These are phyloP conservation scores for Paecilomyces dactylethromorphus DNA, from an alignment of 2,329 filamentous ascomycete genomes.

Conservation along the genomic window DNA sequence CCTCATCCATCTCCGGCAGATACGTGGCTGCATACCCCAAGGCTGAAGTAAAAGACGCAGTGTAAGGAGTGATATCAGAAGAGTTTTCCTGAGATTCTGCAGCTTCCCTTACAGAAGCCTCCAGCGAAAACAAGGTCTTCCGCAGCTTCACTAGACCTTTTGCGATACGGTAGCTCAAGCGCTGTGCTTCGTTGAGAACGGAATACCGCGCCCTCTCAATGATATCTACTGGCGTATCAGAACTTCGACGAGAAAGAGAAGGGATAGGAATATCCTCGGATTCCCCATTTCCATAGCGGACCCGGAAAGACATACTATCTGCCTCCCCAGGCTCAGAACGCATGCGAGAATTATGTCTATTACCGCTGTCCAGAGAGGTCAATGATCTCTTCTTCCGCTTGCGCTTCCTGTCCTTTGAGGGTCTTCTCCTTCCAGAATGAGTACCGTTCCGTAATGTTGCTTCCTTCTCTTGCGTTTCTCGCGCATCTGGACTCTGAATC, in stretches of 20 bases:
- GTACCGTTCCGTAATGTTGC: conserved; percentile 18
- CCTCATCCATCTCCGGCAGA: conserved; percentile 51
- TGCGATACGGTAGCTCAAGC: conserved; percentile 49
- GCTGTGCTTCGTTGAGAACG: conserved; percentile 47
- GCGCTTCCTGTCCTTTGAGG: conserved; percentile 45
- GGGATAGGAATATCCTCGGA: conserved; percentile 52
- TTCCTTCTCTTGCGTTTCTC: conserved; percentile 30
- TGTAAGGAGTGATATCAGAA: conserved; percentile 24
- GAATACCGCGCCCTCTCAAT: conserved; percentile 37
- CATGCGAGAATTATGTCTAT: conserved; percentile 42
- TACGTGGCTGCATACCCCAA: conserved; percentile 41
- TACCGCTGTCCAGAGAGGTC: conserved; percentile 36
- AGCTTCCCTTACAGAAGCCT: conserved; percentile 25
- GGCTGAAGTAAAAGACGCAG: conserved; percentile 33
- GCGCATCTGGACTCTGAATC: conserved; percentile 50
- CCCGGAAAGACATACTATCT: conserved; percentile 46
- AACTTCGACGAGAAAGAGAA: conserved; percentile 14
- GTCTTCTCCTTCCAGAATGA: conserved; percentile 23
- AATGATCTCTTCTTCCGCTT: conserved; percentile 48
- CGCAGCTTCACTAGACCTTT: conserved; percentile 49
- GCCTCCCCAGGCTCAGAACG: conserved; percentile 35
- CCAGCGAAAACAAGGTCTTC: conserved; percentile 50
- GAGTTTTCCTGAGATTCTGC: conserved; percentile 16
- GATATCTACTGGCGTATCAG: conserved; percentile 24
- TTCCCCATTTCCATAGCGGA: conserved; percentile 55